Evolutionary conservation across 345 rosid species (phyloP).

Genomic region (Lumnitzera littorea): DNA sequence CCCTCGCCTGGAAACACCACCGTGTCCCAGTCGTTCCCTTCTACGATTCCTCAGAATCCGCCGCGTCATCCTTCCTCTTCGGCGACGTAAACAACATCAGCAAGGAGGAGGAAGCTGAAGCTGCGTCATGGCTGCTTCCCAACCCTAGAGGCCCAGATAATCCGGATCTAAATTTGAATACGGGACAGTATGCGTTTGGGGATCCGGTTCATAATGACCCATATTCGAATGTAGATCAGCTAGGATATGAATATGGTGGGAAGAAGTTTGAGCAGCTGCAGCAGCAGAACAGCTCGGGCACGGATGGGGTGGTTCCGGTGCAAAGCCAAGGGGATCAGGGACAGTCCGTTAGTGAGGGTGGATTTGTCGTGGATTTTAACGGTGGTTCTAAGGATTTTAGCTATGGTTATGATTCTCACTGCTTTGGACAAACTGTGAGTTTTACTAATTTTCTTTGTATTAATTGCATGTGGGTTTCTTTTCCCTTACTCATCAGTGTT

Average conservation of each 20-base stretch:
- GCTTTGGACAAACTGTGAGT: constrained; percentile 70
- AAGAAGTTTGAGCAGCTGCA: constrained; percentile 60
- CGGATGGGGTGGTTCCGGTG: constrained; percentile 87
- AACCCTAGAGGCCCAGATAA: constrained; percentile 52
- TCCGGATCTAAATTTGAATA: constrained; percentile 41
- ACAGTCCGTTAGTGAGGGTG: constrained; percentile 32
- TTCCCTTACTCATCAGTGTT: neutral
- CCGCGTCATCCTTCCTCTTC: constrained; percentile 32
- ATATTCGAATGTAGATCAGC: constrained; percentile 67
- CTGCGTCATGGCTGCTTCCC: constrained; percentile 73
- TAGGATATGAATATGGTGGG: constrained; percentile 24
- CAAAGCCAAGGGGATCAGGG: constrained; percentile 27
- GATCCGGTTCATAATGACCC: constrained; percentile 46
- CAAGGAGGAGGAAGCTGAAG: constrained; percentile 88
- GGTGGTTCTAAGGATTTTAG: constrained; percentile 41
- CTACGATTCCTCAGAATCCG: constrained; percentile 41
- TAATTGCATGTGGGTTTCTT: neutral
- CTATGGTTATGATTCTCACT: constrained; percentile 33
- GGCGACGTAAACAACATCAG: constrained; percentile 45
- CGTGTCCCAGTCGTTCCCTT: constrained; percentile 78
- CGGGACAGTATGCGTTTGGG: constrained; percentile 59
- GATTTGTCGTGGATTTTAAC: constrained; percentile 54
- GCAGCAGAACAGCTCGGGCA: constrained; percentile 73
- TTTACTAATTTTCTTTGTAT: neutral
- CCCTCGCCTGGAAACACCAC: constrained; percentile 85